Evolutionary conservation across 768 basidiomycete species (phyloP), one percentile per base, ranked within the genome.

Genomic region (Favolaschia claudopus): DNA sequence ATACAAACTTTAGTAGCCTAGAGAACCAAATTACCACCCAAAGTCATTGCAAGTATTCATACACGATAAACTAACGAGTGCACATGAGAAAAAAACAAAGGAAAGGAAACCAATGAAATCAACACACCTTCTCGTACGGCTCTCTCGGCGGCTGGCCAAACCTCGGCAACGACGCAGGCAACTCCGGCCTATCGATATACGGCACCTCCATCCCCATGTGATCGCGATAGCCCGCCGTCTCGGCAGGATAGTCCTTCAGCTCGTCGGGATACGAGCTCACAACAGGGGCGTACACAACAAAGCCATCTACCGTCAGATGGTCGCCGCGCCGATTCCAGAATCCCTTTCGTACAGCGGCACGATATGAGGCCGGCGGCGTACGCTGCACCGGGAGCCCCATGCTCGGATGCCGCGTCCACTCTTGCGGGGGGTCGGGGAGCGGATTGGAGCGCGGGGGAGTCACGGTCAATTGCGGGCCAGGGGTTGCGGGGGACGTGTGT

Each of bases 281-380:
- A 0, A 69, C 72, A 1, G 91, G 91, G 8, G 88, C 89, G 54
- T 87, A 91, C 28, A 92, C 89, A 61, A 91, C 77, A 64, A 75
- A 87, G 43, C 80, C 79, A 19, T 76, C 72, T 20, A 70, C 49
- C 20, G 86, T 88, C 46, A 89, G 79, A 63, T 90, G 84, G 68
- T 92, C 91, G 0, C 91, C 91, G 2, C 89, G 84, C n/a, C 81
- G 68, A 63, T 92, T 92, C 91, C 91, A 92, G 63, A 76, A 85
- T 1, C 90, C 91, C 31, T 73, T 72, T 19, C 89, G 86, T 9
- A 77, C 49, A 56, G 78, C 74, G 58, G 59, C 67, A 29, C 72
- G 49, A 51, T 72, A 70, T 20, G 54, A 55, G 17, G 70, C 58
- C 13, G 75, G 76, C 40, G 72, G 72, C 40, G 58, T 55, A 36